These are phyloP conservation scores for Curvularia hawaiiensis DNA, from an alignment of 2,329 filamentous ascomycete genomes.

Conservation along the genomic window DNA sequence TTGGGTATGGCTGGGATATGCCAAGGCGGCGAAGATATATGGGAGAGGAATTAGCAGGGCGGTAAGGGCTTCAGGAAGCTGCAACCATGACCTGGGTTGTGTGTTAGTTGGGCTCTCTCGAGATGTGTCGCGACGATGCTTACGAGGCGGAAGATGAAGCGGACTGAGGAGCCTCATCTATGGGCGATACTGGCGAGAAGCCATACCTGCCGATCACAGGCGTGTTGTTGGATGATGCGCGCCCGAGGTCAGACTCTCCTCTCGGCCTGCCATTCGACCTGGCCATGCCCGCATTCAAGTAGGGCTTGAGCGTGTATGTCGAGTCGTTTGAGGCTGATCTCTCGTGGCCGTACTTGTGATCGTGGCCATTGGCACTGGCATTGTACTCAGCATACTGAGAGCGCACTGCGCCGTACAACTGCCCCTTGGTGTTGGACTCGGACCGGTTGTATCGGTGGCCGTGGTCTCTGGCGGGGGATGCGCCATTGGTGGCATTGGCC, in stretches of 20 bases:
- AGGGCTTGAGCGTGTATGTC: conserved; percentile 38
- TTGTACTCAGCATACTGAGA: conserved; percentile 39
- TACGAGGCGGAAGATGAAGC: conserved; percentile 24
- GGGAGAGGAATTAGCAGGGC: conserved; percentile 58
- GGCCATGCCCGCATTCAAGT: conserved; percentile 25
- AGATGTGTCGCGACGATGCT: conserved; percentile 4
- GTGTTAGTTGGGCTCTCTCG: conserved; percentile 6
- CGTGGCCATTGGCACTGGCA: conserved; percentile 27
- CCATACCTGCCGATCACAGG: conserved; percentile 28
- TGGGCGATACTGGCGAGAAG: conserved; percentile 45
- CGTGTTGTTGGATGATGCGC: conserved; percentile 37
- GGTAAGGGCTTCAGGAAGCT: conserved; percentile 55
- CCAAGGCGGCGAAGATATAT: conserved; percentile 54
- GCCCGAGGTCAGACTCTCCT: conserved; percentile 54
- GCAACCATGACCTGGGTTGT: conserved; percentile 37
- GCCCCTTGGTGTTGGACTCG: conserved; percentile 43
- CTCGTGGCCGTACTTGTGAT: conserved; percentile 28
- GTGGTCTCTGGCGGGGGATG: conserved; percentile 32
- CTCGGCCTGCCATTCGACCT: conserved; percentile 45
- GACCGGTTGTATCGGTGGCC: conserved; percentile 40
- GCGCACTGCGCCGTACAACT: conserved; percentile 38
- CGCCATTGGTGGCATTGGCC: conserved; percentile 23
- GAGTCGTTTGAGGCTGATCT: conserved; percentile 36
- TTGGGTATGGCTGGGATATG: conserved; percentile 44
- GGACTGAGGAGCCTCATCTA: conserved; percentile 36